Evolutionary conservation across 2,329 filamentous ascomycete species (phyloP).

Genomic region (Chrysoporthe deuterocubensis): DNA sequence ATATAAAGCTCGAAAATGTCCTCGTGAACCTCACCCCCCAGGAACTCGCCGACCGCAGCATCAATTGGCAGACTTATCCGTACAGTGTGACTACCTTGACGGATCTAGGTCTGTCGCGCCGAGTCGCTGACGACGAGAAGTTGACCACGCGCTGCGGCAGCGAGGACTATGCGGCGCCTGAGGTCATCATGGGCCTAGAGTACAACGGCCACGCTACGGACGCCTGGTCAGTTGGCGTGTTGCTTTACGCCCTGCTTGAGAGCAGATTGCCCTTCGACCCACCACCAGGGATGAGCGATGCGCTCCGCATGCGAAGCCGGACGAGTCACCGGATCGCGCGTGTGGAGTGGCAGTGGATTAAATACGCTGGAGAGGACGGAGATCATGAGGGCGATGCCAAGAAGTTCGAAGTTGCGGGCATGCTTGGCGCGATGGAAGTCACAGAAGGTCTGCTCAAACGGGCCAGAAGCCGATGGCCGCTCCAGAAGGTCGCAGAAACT

Average conservation of each 20-base stretch:
- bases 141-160: constrained; percentile 94
- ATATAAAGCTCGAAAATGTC: constrained; percentile 93
- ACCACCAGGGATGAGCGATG: constrained; percentile 77
- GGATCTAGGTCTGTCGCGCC: constrained; percentile 86
- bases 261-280: constrained; percentile 93
- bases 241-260: constrained; percentile 92
- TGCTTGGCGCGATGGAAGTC: constrained; percentile 77
- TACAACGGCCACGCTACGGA: constrained; percentile 94
- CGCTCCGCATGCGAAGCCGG: constrained; percentile 74
- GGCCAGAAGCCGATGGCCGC: constrained; percentile 74
- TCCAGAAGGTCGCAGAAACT: constrained; percentile 72
- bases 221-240: constrained; percentile 91
- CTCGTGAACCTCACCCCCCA: constrained; percentile 80
- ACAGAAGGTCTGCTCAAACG: constrained; percentile 86
- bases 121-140: constrained; percentile 82
- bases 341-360: constrained; percentile 93
- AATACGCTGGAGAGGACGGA: constrained; percentile 81
- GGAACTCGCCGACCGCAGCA: constrained; percentile 65
- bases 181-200: constrained; percentile 91
- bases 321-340: constrained; percentile 94
- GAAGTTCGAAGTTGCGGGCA: constrained; percentile 65
- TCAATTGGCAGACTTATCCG: constrained; percentile 76
- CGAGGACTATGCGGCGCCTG: constrained; percentile 95
- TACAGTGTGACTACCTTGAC: constrained; percentile 86
- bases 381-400: constrained; percentile 74